Conservation (phyloP, 1,284 basidiomycete species). For the Trichosporon sp. region DNA sequence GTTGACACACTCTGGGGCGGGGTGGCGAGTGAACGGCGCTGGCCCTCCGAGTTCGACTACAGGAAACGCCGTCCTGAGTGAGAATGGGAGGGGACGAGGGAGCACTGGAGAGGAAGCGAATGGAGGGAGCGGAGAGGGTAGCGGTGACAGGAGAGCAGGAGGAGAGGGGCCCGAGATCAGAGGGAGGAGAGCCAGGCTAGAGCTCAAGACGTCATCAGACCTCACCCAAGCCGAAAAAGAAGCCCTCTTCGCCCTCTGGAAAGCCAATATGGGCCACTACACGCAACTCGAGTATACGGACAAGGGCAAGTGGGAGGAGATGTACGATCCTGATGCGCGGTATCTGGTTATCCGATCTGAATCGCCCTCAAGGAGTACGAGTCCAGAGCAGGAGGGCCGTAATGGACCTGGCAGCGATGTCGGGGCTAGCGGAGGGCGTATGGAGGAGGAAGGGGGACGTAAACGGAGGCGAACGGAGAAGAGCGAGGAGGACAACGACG, state of each 20-base stretch:
- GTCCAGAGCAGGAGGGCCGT: background rate
- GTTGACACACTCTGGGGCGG: too few species aligned
- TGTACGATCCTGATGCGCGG: conserved; percentile 38
- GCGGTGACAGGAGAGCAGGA: too few species aligned
- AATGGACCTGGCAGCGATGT: too few species aligned
- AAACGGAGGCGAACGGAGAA: background rate
- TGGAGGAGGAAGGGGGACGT: conserved; percentile 9
- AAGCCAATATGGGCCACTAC: conserved; percentile 35
- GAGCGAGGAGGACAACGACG: background rate
- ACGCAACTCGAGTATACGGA: conserved; percentile 26
- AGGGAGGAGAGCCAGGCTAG: conserved; percentile 1
- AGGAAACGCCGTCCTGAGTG: too few species aligned
- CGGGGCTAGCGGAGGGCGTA: too few species aligned
- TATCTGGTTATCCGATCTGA: conserved; percentile 21
- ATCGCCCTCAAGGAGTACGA: background rate
- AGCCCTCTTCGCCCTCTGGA: conserved; percentile 30
- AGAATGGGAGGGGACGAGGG: too few species aligned
- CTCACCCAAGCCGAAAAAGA: conserved; percentile 15
- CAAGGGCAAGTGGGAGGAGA: conserved; percentile 34
- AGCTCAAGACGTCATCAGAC: conserved; percentile 12
- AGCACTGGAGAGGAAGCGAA: too few species aligned
- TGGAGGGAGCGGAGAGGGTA: too few species aligned
- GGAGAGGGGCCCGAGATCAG: too few species aligned
- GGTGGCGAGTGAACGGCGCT: too few species aligned
- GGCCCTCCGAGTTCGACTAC: too few species aligned